Conservation (phyloP, 2,329 filamentous ascomycete genomes). For the Drechslerella stenobrocha region DNA sequence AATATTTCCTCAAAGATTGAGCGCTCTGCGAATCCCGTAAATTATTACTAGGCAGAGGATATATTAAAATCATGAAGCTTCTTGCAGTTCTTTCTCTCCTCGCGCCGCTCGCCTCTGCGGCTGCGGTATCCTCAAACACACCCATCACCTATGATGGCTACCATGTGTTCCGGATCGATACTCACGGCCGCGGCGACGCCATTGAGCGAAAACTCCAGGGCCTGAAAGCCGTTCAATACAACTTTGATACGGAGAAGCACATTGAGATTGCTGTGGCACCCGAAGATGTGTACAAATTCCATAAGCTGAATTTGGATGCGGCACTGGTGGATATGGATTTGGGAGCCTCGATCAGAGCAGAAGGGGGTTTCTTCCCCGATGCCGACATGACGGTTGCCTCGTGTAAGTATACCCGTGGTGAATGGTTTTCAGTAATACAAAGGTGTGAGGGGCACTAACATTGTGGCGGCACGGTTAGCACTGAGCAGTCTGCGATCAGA, state of each 20-base stretch:
- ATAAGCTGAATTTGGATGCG: slow-evolving; percentile 18
- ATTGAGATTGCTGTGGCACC: slow-evolving; percentile 34
- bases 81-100: slow-evolving; percentile 27
- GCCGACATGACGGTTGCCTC: slow-evolving; percentile 9
- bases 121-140: slow-evolving; percentile 19
- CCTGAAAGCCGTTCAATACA: slow-evolving; percentile 34
- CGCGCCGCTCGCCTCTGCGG: slow-evolving; percentile 37
- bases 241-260: slow-evolving; percentile 20
- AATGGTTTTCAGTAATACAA: no score
- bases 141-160: slow-evolving; percentile 54
- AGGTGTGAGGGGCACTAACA: no score
- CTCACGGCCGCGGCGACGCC: slow-evolving; percentile 56
- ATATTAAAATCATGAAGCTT: no score
- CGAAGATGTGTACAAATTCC: slow-evolving; percentile 28
- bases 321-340: slow-evolving; percentile 28
- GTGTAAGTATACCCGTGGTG: slow-evolving; percentile 6
- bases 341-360: slow-evolving; percentile 19
- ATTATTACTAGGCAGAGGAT: no score
- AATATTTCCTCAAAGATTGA: no score
- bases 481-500: slow-evolving; percentile 9
- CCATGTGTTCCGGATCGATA: slow-evolving; percentile 59
- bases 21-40: no score
- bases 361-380: slow-evolving; percentile 24
- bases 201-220: slow-evolving; percentile 53
- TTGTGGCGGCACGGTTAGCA: no score